These are phyloP conservation scores for Pichia cabralensis DNA, from an alignment of 805 yeast genomes.

Conservation along the genomic window DNA sequence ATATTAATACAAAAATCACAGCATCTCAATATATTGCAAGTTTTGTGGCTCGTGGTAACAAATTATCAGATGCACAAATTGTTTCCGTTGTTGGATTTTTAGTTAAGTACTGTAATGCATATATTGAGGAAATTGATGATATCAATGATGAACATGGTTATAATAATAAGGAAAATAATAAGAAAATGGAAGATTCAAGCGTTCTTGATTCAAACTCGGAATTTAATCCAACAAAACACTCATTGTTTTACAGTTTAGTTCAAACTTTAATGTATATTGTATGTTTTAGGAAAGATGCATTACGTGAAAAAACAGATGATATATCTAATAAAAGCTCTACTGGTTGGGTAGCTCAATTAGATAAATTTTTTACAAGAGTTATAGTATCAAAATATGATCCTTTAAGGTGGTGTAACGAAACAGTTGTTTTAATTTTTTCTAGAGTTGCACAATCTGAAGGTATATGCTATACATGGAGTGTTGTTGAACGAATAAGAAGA, in stretches of 20 bases:
- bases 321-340: neutral
- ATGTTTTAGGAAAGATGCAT: constrained; percentile 68
- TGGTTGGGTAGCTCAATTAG: constrained; percentile 72
- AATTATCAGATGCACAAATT: constrained; percentile 60
- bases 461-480: constrained; percentile 86
- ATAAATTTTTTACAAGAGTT: constrained; percentile 77
- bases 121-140: constrained; percentile 71
- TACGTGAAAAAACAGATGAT: constrained; percentile 23
- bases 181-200: constrained; percentile 2
- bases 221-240: constrained; percentile 9
- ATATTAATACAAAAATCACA: constrained; percentile 45
- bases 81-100: constrained; percentile 75
- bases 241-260: constrained; percentile 72
- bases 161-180: neutral
- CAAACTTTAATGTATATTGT: constrained; percentile 87
- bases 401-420: constrained; percentile 83
- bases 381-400: constrained; percentile 89
- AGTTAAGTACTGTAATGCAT: constrained; percentile 74
- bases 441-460: constrained; percentile 82
- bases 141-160: constrained; percentile 49
- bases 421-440: constrained; percentile 90
- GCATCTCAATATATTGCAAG: constrained; percentile 89
- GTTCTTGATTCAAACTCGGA: too few species aligned
- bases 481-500: constrained; percentile 81
- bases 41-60: constrained; percentile 78